Evolutionary conservation across 2,329 filamentous ascomycete species (phyloP).

Genomic region (Dactylella cylindrospora): DNA sequence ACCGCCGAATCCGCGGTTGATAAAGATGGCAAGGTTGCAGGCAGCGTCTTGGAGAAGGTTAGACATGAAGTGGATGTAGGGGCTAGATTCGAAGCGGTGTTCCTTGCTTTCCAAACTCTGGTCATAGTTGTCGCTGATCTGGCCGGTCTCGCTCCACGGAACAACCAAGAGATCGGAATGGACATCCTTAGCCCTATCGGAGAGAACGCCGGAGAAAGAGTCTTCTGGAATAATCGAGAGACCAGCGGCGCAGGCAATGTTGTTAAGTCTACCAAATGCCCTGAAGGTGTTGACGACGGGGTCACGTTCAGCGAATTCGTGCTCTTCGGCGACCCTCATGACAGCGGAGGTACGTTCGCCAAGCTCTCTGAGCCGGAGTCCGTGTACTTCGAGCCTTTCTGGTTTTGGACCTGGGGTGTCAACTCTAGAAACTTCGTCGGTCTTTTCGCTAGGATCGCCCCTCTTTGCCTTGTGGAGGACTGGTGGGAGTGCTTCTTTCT

Average conservation of each 20-base stretch:
- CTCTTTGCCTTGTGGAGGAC: slow-evolving; percentile 52
- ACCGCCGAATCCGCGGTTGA: slow-evolving; percentile 70
- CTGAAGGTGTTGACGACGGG: slow-evolving; percentile 90
- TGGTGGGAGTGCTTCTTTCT: slow-evolving; percentile 50
- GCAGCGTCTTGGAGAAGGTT: slow-evolving; percentile 64
- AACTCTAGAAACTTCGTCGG: slow-evolving; percentile 34
- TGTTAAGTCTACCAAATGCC: slow-evolving; percentile 80
- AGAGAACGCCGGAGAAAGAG: slow-evolving; percentile 76
- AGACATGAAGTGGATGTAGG: slow-evolving; percentile 74
- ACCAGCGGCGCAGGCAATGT: slow-evolving; percentile 77
- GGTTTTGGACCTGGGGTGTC: slow-evolving; percentile 49
- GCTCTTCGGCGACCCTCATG: slow-evolving; percentile 85
- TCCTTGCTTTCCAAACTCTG: slow-evolving; percentile 56
- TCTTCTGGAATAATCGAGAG: slow-evolving; percentile 76
- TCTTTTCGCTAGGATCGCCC: slow-evolving; percentile 48
- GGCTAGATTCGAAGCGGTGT: slow-evolving; percentile 62
- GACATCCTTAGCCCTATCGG: slow-evolving; percentile 68
- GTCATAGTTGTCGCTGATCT: slow-evolving; percentile 65
- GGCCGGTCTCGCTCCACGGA: slow-evolving; percentile 85
- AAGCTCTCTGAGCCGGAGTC: slow-evolving; percentile 80
- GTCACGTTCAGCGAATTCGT: slow-evolving; percentile 71
- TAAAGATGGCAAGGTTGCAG: slow-evolving; percentile 74
- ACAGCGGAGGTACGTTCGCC: slow-evolving; percentile 92
- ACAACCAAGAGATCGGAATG: slow-evolving; percentile 74
- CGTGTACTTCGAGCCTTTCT: slow-evolving; percentile 71